Base-by-base conservation (phyloP, 83 land plant species). In the Picea abies region DNA sequence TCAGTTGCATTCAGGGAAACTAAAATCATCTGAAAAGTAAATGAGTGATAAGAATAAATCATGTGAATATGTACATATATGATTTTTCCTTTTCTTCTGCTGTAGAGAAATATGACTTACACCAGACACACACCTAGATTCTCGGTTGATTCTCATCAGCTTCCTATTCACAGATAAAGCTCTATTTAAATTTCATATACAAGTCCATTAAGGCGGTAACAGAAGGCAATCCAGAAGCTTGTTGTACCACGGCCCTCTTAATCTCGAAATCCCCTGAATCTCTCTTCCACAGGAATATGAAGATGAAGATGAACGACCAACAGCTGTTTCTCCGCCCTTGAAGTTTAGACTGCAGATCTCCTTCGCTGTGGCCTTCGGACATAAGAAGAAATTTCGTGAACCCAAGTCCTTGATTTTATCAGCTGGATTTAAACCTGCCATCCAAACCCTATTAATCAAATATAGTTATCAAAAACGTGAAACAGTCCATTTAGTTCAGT, bases 341-440 rank as follows among this genome's bases (percentile, higher is more conserved):
- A 49, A 49, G 12, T 10, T 49, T 49, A 49, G 3, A 49, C 56
- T 49, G 8, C 10, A 49, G 56, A 2, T 49, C 12, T 49, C 56
- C 56, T 49, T 49, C 56, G 10, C 56, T 9, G 56, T 19, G 19
- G 15, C 35, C 63, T 58, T 86, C 12, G 84, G 82, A 73, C 92
- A 92, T 22, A 92, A 68, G 47, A 90, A 90, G 83, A 92, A 92
- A 82, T 90, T 92, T 29, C 94, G 83, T 4, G 89, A 92, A 2
- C 94, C 92, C 81, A 92, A 66, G 0, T 19, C 63, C 52, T 83
- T 77, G 79, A 92, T 84, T 86, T 92, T 86, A 84, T 86, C 92
- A 5, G 85, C 23, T n/a, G 86, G 80, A 47, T 85, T 86, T 79
- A 92, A 84, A 84, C 90, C 94, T 92, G 79, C 20, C 32, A 29